Evolutionary conservation across 345 rosid species (phyloP), one percentile per base, ranked within the genome.

Genomic region (Leavenworthia alabamica): DNA sequence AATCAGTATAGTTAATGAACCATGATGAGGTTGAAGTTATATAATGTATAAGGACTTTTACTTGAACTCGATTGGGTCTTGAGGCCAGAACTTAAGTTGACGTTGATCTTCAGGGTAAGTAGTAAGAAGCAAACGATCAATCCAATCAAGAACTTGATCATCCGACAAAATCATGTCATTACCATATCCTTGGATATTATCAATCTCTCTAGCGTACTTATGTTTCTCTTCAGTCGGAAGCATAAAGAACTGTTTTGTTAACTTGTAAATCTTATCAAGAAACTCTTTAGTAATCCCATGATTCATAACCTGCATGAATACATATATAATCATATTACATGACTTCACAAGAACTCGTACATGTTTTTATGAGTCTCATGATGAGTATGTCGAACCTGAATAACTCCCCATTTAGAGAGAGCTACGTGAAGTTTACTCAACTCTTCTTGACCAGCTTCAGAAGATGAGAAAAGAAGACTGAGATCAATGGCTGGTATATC

Each of bases 71-170:
- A 49, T 40, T 11, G 93, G 96, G 7, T 62, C 62, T 49, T 74
- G 41, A 6, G 93, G 93, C 97, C 90, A 85, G 53, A 77, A 66
- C 22, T 73, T 67, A 69, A 72, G 78, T 11, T 75, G 66, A 9
- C 63, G 52, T 58, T 67, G 67, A 31, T 83, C 62, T 60, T 80
- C 68, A 8, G 94, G 86, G 58, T 40, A 58, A 39, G 79, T 44
- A 7, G 56, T 68, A 46, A 90, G 79, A 36, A 70, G 75, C 70
- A 86, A 55, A 17, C 88, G 77, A 66, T 84, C 90, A 4, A 64
- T 81, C 90, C 94, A 90, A 55, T 88, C 94, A 31, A 82, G 70
- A 32, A 77, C 83, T 73, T 86, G 89, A 13, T 77, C 50, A 55
- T 84, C 84, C 0, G 75, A 79, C 3, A 90, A 46, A 66, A 86